These are phyloP conservation scores for Funneliformis mosseae DNA, from an alignment of 192 early-diverging fungal species.

Conservation along the genomic window DNA sequence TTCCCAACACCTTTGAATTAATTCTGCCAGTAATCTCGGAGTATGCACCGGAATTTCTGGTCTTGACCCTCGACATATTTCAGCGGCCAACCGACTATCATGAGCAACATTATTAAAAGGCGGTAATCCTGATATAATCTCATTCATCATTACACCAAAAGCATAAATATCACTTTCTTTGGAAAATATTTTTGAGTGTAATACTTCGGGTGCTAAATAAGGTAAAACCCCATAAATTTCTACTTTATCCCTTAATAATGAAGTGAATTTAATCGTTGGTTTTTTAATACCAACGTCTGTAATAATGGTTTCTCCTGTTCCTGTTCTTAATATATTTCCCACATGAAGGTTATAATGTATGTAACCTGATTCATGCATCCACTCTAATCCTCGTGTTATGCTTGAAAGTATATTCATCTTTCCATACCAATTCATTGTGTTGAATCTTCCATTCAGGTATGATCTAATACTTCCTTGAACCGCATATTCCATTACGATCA, in stretches of 20 bases:
- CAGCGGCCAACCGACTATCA: neutral
- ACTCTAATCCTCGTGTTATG: neutral
- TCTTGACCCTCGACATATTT: conserved; percentile 9
- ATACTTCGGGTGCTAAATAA: conserved; percentile 22
- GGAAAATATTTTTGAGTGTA: neutral
- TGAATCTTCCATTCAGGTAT: neutral
- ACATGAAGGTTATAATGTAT: conserved; percentile 1
- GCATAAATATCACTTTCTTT: conserved; percentile 1
- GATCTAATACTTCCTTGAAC: neutral
- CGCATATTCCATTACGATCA: neutral
- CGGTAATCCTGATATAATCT: neutral
- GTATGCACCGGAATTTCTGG: neutral
- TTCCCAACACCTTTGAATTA: conserved; percentile 24
- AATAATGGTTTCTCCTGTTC: neutral
- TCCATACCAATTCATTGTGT: neutral
- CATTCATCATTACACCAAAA: conserved; percentile 14
- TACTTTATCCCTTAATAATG: neutral
- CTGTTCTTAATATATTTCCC: neutral
- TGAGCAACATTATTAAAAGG: conserved; percentile 2
- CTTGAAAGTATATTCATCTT: neutral
- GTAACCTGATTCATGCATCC: neutral
- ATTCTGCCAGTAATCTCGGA: conserved; percentile 4
- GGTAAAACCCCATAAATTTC: conserved; percentile 18
- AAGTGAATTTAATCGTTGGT: neutral
- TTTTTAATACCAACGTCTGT: neutral